Percentiles rank a stretch among this genome's conserved stretches.
phyloP scores from a whole-genome alignment of 345 rosid genomes.

The Corymbia maculata region DNA sequence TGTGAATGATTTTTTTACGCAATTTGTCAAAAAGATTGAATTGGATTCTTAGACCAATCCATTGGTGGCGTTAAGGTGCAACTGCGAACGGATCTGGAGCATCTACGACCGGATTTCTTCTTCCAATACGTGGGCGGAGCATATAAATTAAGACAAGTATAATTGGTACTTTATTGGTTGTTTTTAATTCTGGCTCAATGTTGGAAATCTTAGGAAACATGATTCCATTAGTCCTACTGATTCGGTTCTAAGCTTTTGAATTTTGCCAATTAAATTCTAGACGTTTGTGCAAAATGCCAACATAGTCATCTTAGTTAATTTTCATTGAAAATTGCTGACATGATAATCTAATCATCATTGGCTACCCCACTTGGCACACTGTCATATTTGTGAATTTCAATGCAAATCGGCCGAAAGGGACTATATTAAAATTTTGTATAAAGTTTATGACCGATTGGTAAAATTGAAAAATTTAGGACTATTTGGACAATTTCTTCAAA shows the following conservation, averaged over 20 bases:
- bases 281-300: neutral
- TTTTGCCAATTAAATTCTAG: neutral
- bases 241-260: neutral
- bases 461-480: too few relatives aligned
- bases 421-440: neutral
- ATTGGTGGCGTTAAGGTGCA: neutral
- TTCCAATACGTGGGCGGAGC: neutral
- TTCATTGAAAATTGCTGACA: fast-evolving
- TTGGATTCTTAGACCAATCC: neutral
- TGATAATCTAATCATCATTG: fast-evolving
- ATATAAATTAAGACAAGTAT: neutral
- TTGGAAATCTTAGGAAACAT: neutral
- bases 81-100: neutral
- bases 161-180: neutral
- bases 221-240: neutral
- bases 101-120: neutral
- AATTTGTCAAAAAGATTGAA: neutral
- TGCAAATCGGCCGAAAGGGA: fast-evolving
- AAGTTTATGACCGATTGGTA: neutral
- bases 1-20: neutral
- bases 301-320: neutral
- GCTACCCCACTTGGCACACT: too few relatives aligned
- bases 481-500: neutral
- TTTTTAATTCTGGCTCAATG: neutral
- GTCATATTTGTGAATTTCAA: fast-evolving